Conservation (phyloP, 441 rosid species). For the Dalechampia spathulata region DNA sequence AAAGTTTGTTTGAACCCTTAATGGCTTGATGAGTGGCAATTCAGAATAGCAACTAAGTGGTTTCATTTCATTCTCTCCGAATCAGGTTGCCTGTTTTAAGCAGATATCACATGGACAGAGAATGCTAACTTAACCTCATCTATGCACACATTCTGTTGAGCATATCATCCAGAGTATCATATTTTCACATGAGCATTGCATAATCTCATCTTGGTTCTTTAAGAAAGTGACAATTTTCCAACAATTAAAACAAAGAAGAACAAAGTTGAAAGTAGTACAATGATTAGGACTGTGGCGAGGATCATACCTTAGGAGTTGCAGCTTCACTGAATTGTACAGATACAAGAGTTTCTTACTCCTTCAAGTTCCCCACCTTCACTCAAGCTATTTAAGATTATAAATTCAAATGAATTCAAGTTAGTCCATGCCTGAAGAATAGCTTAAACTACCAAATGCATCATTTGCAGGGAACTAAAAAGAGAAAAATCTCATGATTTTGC, state of each 20-base stretch:
- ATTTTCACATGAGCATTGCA: too few species aligned
- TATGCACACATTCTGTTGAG: too few species aligned
- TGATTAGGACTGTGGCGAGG: neutral
- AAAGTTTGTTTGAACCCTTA: neutral
- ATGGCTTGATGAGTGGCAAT: neutral
- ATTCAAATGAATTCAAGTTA: neutral
- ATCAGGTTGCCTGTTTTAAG: neutral
- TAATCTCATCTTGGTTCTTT: too few species aligned
- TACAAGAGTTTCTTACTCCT: slow-evolving; percentile 51
- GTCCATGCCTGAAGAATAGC: too few species aligned
- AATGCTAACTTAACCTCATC: too few species aligned
- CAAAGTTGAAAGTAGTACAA: too few species aligned
- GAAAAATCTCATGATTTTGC: neutral
- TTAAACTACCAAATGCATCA: neutral
- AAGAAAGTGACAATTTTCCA: too few species aligned
- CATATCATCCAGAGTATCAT: too few species aligned
- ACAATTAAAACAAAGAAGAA: too few species aligned
- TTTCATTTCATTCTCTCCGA: neutral
- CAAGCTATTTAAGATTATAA: slow-evolving; percentile 23
- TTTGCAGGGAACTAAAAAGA: neutral
- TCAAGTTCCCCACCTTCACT: slow-evolving; percentile 60
- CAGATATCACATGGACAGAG: too few species aligned
- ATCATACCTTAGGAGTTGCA: slow-evolving; percentile 8
- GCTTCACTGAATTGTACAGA: slow-evolving; percentile 56
- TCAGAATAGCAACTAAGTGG: neutral